Base-by-base conservation (phyloP, 257 asterid genomes). In the Ilex asprella region DNA sequence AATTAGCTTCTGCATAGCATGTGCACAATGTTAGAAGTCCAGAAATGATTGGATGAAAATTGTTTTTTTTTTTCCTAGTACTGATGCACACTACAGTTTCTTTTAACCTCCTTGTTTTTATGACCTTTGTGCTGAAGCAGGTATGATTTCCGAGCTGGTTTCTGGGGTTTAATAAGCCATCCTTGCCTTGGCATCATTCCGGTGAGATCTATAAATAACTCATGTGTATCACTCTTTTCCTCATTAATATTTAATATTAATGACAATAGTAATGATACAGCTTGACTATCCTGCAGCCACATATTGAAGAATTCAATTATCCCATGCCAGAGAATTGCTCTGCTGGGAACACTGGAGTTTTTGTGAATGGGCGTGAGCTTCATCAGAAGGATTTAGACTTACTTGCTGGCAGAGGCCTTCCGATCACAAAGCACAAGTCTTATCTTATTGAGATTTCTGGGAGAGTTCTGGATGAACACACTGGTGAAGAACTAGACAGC, bases 131-230 rank as follows among this genome's bases (percentile, higher is more conserved):
- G 49, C 59, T 44, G 39, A 63, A 66, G 53, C 76, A 92, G 98
- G 98, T 92, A 88, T 50, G 98, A 92, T 65, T 60, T 65, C 62
- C 77, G 76, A 63, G 98, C 97, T 32, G 98, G 98, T 64, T 92
- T 92, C 78, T 92, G 98, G 98, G 98, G 98, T 51, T 95, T 83
- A 78, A 83, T 92, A 82, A 95, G 97, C 61, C 81, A 81, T 76
- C 93, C 91, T 55, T 92, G 98, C 72, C 80, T 84, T 27, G 98
- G 98, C 58, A 85, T 92, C 65, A 71, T 86, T 70, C 78, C 79
- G 90, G 98, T 92, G 76, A 71, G 95, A 69, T 73, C 63, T 58
- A 35, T 54, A 51, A 62, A 54, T 60, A 21, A 64, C 65, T 32
- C 35, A 62, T 60, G 31, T 39, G 30, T 12, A 16, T 61, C 30